A percentile compares a stretch with the other conserved stretches of the same genome.
Evolutionary conservation across 2,329 filamentous ascomycete genomes (phyloP).

Genomic region (Colletotrichum zoysiae): DNA sequence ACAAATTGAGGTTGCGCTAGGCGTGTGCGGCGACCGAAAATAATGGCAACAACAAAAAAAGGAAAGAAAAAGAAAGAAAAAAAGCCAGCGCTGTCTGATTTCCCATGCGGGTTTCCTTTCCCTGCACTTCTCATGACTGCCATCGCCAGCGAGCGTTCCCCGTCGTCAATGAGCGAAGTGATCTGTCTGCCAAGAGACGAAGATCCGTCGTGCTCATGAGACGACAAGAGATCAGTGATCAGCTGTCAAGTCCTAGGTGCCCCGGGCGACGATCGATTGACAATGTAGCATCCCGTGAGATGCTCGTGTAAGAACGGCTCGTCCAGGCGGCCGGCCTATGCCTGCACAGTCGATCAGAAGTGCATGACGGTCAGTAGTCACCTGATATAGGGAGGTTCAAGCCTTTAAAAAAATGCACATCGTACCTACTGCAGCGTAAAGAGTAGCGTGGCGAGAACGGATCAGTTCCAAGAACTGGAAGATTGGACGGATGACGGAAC

Average conservation of each 20-base stretch:
- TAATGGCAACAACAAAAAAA: background rate
- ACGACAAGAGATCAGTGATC: constrained; percentile 23
- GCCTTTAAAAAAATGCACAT: background rate
- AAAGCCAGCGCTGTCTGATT: background rate
- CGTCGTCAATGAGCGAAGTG: background rate
- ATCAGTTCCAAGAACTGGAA: background rate
- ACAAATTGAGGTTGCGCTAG: background rate
- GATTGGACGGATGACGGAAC: background rate
- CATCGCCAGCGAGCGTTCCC: background rate
- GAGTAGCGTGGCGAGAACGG: background rate
- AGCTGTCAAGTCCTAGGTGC: constrained; percentile 8
- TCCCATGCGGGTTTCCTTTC: too few species aligned
- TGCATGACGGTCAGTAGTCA: constrained; percentile 1
- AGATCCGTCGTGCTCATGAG: constrained; percentile 7
- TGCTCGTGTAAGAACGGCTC: background rate
- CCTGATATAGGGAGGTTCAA: constrained; percentile 14
- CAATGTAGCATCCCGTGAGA: constrained; percentile 20
- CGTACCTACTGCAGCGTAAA: background rate
- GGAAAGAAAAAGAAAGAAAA: background rate
- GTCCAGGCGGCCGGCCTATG: background rate
- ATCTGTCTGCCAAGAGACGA: background rate
- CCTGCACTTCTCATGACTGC: background rate
- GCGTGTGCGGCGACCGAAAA: background rate
- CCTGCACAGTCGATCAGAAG: background rate
- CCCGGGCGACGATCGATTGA: constrained; percentile 19